These are phyloP conservation scores for Rhodomyrtus psidioides DNA, from an alignment of 441 rosid genomes.

Conservation along the genomic window DNA sequence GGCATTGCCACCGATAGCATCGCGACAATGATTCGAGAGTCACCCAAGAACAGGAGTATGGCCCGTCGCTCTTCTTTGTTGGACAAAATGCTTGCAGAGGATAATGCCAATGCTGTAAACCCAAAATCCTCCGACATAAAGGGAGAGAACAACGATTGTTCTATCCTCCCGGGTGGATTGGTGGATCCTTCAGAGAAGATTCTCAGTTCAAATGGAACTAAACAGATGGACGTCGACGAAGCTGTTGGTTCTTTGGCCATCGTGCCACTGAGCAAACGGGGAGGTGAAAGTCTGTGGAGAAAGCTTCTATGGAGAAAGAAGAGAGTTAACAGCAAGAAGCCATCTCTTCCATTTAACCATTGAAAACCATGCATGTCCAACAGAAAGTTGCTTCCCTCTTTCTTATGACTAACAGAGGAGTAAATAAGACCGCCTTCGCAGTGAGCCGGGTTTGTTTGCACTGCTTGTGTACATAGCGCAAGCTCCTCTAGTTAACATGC, in stretches of 20 bases:
- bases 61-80: slow-evolving; percentile 3
- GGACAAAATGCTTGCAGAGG: slow-evolving; percentile 12
- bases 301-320: slow-evolving; percentile 6
- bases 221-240: neutral
- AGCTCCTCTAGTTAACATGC: neutral
- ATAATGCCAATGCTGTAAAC: neutral
- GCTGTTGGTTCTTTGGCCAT: neutral
- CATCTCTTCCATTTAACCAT: neutral
- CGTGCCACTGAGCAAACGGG: neutral
- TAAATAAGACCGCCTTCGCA: neutral
- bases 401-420: neutral
- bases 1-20: slow-evolving; percentile 12
- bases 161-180: neutral
- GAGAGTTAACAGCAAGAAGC: neutral
- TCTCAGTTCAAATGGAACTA: neutral
- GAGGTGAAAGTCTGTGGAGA: neutral
- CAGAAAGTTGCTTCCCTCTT: neutral
- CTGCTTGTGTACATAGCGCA: neutral
- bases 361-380: neutral
- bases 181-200: neutral
- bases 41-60: neutral
- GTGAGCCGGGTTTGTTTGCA: neutral
- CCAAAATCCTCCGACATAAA: neutral
- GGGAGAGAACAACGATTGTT: neutral
- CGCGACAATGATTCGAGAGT: neutral